phyloP scores from a whole-genome alignment of 768 basidiomycete genomes.

The Termitomyces sp. region DNA sequence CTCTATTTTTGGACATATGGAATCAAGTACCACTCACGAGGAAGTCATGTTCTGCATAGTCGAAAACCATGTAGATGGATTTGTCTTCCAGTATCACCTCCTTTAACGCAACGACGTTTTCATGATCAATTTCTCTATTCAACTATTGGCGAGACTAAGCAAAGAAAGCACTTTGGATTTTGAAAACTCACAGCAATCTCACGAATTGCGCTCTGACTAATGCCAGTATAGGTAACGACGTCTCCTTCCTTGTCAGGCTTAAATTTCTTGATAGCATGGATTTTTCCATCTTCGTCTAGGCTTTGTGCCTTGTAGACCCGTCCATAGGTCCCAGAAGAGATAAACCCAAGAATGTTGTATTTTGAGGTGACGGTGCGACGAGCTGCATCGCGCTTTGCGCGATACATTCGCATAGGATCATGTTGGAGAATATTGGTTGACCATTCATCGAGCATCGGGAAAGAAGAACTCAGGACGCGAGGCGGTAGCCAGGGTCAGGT shows the following conservation, averaged over 20 bases:
- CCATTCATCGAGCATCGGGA: conserved; percentile 27
- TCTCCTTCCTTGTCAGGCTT: conserved; percentile 99
- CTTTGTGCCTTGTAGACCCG: conserved; percentile 97
- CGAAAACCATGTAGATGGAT: conserved; percentile 99
- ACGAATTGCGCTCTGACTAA: conserved; percentile 95
- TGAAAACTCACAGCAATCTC: conserved; percentile 80
- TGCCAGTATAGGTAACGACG: conserved; percentile 90
- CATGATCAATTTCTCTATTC: conserved; percentile 85
- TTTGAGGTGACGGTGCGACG: conserved; percentile 69
- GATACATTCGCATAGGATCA: conserved; percentile 86
- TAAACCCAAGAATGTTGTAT: conserved; percentile 93
- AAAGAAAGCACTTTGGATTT: neutral
- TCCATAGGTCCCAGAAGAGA: conserved; percentile 97
- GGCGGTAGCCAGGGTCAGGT: neutral
- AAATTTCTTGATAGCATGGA: conserved; percentile 99
- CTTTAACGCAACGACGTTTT: conserved; percentile 85
- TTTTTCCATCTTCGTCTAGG: conserved; percentile 56
- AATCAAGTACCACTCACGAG: conserved; percentile 50
- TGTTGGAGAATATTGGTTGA: conserved; percentile 39
- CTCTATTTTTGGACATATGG: neutral
- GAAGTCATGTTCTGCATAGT: conserved; percentile 98
- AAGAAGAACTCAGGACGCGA: neutral
- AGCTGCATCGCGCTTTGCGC: conserved; percentile 67
- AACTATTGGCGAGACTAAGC: conserved; percentile 40
- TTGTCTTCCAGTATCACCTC: conserved; percentile 98